Conservation (phyloP, 2,329 filamentous ascomycete species). For the Balansia obtecta region DNA sequence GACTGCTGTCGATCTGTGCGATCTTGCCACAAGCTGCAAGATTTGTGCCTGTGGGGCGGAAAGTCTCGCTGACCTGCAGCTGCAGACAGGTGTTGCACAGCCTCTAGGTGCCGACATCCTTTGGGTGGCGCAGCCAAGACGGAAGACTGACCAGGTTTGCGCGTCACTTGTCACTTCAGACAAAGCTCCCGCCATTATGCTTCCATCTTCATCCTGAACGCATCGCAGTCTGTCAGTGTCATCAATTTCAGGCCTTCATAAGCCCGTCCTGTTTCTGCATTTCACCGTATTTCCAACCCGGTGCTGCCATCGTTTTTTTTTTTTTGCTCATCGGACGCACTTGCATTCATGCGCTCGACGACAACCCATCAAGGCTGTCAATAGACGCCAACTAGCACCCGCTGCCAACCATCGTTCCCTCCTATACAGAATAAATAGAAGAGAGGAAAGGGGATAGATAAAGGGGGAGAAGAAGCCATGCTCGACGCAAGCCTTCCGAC, state of each 20-base stretch:
- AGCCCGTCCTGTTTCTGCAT: neutral
- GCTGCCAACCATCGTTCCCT: too few species aligned
- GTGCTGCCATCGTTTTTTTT: too few species aligned
- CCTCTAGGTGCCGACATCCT: neutral
- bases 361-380: neutral
- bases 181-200: neutral
- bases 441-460: too few species aligned
- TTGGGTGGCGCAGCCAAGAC: neutral
- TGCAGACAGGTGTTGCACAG: neutral
- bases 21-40: too few species aligned
- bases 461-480: conserved; percentile 37
- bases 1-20: too few species aligned
- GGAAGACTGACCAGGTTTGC: too few species aligned
- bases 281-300: too few species aligned
- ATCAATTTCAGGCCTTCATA: neutral
- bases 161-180: too few species aligned
- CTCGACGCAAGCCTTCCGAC: conserved; percentile 89
- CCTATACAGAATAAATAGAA: too few species aligned
- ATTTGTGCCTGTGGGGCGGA: too few species aligned
- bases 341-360: neutral
- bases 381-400: too few species aligned
- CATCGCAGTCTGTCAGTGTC: neutral
- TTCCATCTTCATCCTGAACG: neutral
- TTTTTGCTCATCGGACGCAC: neutral
- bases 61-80: neutral